Evolutionary conservation across 352 stramenopile species (phyloP), one percentile per base, ranked within the genome.

Genomic region (Achlya hypogyna): DNA sequence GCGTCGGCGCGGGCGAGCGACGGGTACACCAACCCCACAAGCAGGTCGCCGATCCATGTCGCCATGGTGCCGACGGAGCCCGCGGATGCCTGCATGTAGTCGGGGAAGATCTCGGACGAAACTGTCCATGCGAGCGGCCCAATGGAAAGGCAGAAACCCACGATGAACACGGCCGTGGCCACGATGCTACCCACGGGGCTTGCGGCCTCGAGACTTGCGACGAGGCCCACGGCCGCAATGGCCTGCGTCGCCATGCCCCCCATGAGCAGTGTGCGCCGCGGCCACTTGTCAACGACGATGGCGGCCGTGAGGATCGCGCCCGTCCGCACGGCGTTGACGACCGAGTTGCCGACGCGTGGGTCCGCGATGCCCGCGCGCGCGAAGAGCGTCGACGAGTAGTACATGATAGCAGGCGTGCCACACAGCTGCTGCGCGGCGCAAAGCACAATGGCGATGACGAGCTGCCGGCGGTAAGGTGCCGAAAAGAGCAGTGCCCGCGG

Each of bases 41-140:
- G 18, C 5, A 90, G 65, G 58, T 82, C 84, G 58, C 65, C 78
- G 12, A 74, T 43, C 74, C 75, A 89, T 65, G 81, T 89, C 52
- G 72, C 69, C 40, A 78, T 75, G 22, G 84, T 77, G 53, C 74
- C 75, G 40, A 87, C 58, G 2, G 76, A 80, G n/a, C 71, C 70
- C 20, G 75, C 81, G 5, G 62, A 83, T 14, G 76, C 76, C 1
- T 79, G 76, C 43, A 86, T 69, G 3, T 75, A 71, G n/a, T 88
- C 71, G 0, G 81, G 77, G 65, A 89, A 89, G 16, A 89, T 63
- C 10, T 80, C 78, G 4, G 78, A 66, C 4, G 70, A 75, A 5
- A 89, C 75, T 1, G 78, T 70, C 65, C 75, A 89, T 32, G 75
- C 75, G 8, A 89, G 69, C 1, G 81, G 72, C 0, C 78, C 81